A percentile compares a stretch with the other conserved stretches of the same genome.
Conservation (phyloP, 1,139 yeast genomes). For the Yamadazyma kanchanaburiensis region DNA sequence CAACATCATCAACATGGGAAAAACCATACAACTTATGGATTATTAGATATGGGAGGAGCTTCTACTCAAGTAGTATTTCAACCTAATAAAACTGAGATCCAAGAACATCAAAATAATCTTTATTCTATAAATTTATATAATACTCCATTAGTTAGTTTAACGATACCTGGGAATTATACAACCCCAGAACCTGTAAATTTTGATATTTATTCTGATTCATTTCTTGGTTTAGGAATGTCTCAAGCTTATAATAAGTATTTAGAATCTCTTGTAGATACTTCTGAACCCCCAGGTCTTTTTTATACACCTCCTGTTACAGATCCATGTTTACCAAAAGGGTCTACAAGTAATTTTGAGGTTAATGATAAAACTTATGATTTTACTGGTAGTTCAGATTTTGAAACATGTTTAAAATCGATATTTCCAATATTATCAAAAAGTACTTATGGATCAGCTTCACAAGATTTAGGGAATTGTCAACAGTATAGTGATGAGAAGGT, state of each 20-base stretch:
- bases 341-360: slow-evolving; percentile 20
- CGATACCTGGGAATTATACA: slow-evolving; percentile 16
- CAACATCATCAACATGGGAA: slow-evolving; percentile 47
- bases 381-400: slow-evolving; percentile 59
- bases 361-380: slow-evolving; percentile 31
- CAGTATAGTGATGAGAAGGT: slow-evolving; percentile 29
- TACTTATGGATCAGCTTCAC: slow-evolving; percentile 22
- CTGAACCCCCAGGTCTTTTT: slow-evolving; percentile 13
- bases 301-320: slow-evolving; percentile 37
- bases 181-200: slow-evolving; percentile 29
- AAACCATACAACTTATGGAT: slow-evolving; percentile 62
- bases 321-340: slow-evolving; percentile 62
- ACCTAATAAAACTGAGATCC: slow-evolving; percentile 56
- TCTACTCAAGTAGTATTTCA: slow-evolving; percentile 81
- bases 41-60: slow-evolving; percentile 87
- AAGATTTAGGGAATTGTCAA: slow-evolving; percentile 22
- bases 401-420: slow-evolving; percentile 49
- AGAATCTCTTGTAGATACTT: slow-evolving; percentile 28
- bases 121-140: slow-evolving; percentile 49
- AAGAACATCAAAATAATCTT: slow-evolving; percentile 53
- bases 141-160: slow-evolving; percentile 17
- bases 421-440: slow-evolving; percentile 49
- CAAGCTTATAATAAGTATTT: slow-evolving; percentile 60
- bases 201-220: slow-evolving; percentile 66
- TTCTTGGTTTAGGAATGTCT: slow-evolving; percentile 73